A percentile compares a stretch with the other conserved stretches of the same genome.
Conservation (phyloP, 257 asterid species). For the Solanum pinnatisectum region DNA sequence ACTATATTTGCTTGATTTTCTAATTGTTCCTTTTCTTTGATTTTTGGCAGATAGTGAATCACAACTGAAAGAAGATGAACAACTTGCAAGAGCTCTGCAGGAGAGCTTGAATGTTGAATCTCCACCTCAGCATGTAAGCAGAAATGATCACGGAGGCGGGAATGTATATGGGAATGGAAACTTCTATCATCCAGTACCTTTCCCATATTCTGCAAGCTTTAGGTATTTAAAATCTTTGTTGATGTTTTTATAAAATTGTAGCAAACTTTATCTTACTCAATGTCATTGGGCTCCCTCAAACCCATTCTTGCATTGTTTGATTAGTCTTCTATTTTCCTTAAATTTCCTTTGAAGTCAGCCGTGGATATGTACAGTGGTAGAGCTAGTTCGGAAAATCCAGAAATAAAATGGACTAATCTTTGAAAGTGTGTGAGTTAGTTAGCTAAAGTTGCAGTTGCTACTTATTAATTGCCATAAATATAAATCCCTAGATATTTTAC, state of each 20-base stretch:
- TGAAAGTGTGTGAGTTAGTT: not conserved
- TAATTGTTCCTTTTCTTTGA: not conserved
- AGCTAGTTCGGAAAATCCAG: not conserved
- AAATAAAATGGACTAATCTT: not conserved
- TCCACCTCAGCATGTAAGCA: constrained; percentile 31
- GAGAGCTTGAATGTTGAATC: constrained; percentile 58
- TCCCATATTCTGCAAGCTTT: constrained; percentile 31
- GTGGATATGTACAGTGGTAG: not conserved
- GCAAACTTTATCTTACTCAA: not conserved
- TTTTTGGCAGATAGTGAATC: constrained; percentile 40
- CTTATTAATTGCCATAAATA: not conserved
- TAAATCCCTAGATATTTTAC: not conserved
- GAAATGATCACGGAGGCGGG: constrained; percentile 7
- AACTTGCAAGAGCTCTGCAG: constrained; percentile 68
- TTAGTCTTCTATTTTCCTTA: not conserved
- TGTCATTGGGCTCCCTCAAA: not conserved
- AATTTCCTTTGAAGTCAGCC: not conserved
- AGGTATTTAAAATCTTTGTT: constrained; percentile 16
- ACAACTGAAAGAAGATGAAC: constrained; percentile 64
- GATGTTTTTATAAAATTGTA: not conserved
- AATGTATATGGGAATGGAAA: constrained; percentile 21
- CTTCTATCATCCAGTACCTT: constrained; percentile 36
- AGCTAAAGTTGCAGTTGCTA: not conserved
- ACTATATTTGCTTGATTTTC: not conserved
- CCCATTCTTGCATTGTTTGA: not conserved